phyloP scores from a whole-genome alignment of 257 asterid genomes.

The Ehretia macrophylla region DNA sequence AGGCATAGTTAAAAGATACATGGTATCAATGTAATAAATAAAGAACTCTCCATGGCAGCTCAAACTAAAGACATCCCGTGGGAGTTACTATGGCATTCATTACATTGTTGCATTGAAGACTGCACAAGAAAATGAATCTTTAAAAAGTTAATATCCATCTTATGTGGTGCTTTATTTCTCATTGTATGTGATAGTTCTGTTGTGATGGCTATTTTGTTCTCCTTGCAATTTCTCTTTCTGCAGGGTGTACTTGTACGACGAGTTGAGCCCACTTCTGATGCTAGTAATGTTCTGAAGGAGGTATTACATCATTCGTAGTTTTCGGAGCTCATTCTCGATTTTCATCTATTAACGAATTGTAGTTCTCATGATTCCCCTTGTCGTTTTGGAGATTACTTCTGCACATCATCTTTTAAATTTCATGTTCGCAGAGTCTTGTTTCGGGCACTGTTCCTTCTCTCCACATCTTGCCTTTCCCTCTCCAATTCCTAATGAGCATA shows the following conservation, averaged over 20 bases:
- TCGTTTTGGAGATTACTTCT: not conserved
- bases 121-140: no score
- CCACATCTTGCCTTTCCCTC: not conserved
- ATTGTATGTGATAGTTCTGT: not conserved
- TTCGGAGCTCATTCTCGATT: conserved; percentile 1
- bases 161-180: no score
- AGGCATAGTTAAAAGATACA: no score
- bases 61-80: no score
- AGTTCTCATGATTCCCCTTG: not conserved
- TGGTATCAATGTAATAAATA: no score
- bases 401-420: no score
- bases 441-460: not conserved
- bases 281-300: conserved; percentile 65
- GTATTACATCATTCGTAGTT: conserved; percentile 26
- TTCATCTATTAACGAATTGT: no score
- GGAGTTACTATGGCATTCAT: no score
- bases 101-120: no score
- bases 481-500: not conserved
- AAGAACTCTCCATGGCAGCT: no score
- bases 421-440: not conserved
- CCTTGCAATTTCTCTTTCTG: conserved; percentile 16
- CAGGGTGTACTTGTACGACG: conserved; percentile 83
- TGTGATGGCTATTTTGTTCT: not conserved
- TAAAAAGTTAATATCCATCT: no score
- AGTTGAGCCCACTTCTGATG: conserved; percentile 81